phyloP scores from a whole-genome alignment of 371 early-diverging fungal genomes.

The Gilbertella persicaria region DNA sequence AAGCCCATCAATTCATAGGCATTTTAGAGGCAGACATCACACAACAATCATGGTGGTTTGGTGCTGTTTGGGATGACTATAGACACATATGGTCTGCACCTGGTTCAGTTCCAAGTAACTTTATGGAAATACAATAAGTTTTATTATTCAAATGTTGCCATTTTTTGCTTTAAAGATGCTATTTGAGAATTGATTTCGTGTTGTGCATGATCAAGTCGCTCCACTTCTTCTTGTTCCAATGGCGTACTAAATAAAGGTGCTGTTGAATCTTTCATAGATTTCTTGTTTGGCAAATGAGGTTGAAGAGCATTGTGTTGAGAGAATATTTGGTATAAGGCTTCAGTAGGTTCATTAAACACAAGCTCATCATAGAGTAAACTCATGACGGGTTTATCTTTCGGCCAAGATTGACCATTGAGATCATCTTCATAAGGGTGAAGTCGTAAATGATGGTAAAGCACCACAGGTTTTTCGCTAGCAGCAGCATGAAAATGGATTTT shows the following conservation, averaged over 20 bases:
- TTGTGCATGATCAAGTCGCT: conserved; percentile 60
- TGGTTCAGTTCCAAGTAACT: conserved; percentile 23
- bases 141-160: conserved; percentile 31
- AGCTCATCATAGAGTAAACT: conserved; percentile 83
- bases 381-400: conserved; percentile 75
- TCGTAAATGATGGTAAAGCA: conserved; percentile 82
- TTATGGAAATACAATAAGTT: conserved; percentile 8
- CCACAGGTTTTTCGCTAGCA: conserved; percentile 81
- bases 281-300: conserved; percentile 37
- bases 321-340: conserved; percentile 74
- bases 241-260: conserved; percentile 57
- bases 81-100: conserved; percentile 17
- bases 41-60: conserved; percentile 24
- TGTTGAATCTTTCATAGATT: conserved; percentile 30
- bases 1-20: conserved; percentile 18
- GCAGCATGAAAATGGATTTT: conserved; percentile 81
- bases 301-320: conserved; percentile 54
- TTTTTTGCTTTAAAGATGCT: conserved; percentile 52
- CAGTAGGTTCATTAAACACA: conserved; percentile 89
- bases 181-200: conserved; percentile 64
- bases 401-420: conserved; percentile 63
- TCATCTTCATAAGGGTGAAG: conserved; percentile 80
- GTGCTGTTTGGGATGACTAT: conserved; percentile 21
- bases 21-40: conserved; percentile 16
- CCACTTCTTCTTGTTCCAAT: conserved; percentile 67